phyloP scores from a whole-genome alignment of 2,329 filamentous ascomycete species.

The Ophiocordyceps camponoti-leonardi region DNA sequence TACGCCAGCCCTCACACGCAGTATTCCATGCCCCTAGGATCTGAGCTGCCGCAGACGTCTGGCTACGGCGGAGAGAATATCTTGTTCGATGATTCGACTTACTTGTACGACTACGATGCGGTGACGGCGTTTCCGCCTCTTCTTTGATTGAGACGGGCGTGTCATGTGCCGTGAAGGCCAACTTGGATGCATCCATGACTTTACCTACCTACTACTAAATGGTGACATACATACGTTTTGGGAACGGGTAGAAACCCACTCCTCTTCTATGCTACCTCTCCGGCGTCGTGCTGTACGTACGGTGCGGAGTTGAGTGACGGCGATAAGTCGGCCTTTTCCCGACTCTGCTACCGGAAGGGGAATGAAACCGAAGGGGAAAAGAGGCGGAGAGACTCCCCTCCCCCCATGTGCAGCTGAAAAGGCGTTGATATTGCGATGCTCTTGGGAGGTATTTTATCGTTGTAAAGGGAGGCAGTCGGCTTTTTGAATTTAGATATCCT shows the following conservation, averaged over 20 bases:
- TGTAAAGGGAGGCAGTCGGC: neutral
- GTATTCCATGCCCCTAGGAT: slow-evolving; percentile 10
- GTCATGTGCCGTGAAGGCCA: neutral
- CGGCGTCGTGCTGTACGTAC: neutral
- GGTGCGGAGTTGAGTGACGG: neutral
- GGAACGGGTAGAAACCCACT: neutral
- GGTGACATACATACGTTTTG: neutral
- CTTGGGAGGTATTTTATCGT: neutral
- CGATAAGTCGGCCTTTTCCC: neutral
- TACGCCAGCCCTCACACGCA: slow-evolving; percentile 12
- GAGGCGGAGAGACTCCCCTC: too few relatives aligned
- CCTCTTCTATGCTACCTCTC: neutral
- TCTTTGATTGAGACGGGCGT: neutral
- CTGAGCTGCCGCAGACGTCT: slow-evolving; percentile 9
- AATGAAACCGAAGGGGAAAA: neutral
- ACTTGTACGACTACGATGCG: slow-evolving; percentile 9
- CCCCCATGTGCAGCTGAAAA: neutral
- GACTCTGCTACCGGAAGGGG: neutral
- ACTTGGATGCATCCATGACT: neutral
- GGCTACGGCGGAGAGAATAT: slow-evolving; percentile 17
- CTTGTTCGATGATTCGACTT: slow-evolving; percentile 13
- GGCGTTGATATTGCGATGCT: too few relatives aligned
- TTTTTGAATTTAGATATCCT: neutral
- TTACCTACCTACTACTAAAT: too few relatives aligned
- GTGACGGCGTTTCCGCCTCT: neutral